These are phyloP conservation scores for Fusarium concolor DNA, from an alignment of 2,329 filamentous ascomycete genomes.

Conservation along the genomic window DNA sequence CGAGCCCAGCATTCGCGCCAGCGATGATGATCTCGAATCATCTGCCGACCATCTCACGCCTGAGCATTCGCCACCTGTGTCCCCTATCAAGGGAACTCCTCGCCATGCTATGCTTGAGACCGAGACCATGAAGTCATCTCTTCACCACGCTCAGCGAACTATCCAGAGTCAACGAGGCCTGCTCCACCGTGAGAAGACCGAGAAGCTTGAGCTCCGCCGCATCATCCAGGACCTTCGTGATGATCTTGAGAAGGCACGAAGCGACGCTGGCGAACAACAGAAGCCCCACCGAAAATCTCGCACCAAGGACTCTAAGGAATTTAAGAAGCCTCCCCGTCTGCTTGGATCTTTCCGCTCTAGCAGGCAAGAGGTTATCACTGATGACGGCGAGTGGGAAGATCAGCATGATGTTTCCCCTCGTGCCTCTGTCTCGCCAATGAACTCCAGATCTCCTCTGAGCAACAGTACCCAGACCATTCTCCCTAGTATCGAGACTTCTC, in stretches of 20 bases:
- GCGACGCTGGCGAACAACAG: slow-evolving; percentile 58
- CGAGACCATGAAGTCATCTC: slow-evolving; percentile 93
- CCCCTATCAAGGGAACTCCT: slow-evolving; percentile 90
- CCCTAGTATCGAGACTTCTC: slow-evolving; percentile 21
- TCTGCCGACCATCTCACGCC: slow-evolving; percentile 79
- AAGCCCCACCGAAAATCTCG: slow-evolving; percentile 69
- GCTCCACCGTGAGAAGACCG: slow-evolving; percentile 97
- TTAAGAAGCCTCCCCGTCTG: slow-evolving; percentile 83
- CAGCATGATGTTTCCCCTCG: slow-evolving; percentile 58
- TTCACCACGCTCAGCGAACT: slow-evolving; percentile 94
- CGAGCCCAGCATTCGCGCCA: slow-evolving; percentile 67
- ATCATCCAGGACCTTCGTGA: slow-evolving; percentile 96
- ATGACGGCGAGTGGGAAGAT: slow-evolving; percentile 93
- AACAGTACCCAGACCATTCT: slow-evolving; percentile 35
- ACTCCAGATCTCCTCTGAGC: slow-evolving; percentile 37
- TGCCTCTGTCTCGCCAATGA: slow-evolving; percentile 34
- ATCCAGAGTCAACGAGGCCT: slow-evolving; percentile 96
- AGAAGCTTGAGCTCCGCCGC: slow-evolving; percentile 94
- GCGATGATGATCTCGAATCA: slow-evolving; percentile 72
- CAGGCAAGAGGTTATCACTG: slow-evolving; percentile 81
- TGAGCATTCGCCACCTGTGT: slow-evolving; percentile 90
- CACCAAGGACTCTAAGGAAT: slow-evolving; percentile 72
- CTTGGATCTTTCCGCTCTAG: slow-evolving; percentile 80
- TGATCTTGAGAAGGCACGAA: slow-evolving; percentile 81
- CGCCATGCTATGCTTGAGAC: slow-evolving; percentile 92